Conservation (phyloP, 2,329 filamentous ascomycete species). For the Botrytis pseudocinerea region DNA sequence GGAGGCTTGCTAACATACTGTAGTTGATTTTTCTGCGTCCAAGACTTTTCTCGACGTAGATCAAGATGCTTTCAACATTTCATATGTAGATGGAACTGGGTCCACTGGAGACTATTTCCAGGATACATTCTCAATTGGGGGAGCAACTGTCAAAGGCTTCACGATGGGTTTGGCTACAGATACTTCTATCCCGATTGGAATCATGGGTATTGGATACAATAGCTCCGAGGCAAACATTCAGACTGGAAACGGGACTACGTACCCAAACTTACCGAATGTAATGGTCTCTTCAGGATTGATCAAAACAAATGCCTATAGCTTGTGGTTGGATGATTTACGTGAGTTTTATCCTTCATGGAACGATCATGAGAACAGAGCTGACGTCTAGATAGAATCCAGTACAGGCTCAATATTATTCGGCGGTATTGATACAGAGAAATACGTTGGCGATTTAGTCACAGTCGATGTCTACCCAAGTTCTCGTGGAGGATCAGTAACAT, state of each 20-base stretch:
- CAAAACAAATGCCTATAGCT: constrained; percentile 46
- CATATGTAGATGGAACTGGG: constrained; percentile 58
- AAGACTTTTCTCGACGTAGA: constrained; percentile 50
- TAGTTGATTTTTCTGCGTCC: constrained; percentile 53
- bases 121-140: constrained; percentile 55
- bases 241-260: constrained; percentile 46
- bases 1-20: constrained; percentile 11
- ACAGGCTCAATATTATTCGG: constrained; percentile 47
- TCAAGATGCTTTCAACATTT: constrained; percentile 55
- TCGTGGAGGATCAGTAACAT: constrained; percentile 25
- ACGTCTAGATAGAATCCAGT: constrained; percentile 34
- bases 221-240: constrained; percentile 49
- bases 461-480: constrained; percentile 38
- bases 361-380: constrained; percentile 17
- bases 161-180: constrained; percentile 56
- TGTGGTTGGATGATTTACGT: constrained; percentile 44
- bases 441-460: constrained; percentile 43
- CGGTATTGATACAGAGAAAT: constrained; percentile 51
- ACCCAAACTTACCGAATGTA: constrained; percentile 39
- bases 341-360: constrained; percentile 25
- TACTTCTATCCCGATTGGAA: constrained; percentile 53
- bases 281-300: constrained; percentile 47
- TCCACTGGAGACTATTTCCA: constrained; percentile 58
- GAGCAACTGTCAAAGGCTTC: constrained; percentile 50
- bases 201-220: constrained; percentile 60